A percentile compares a stretch with the other conserved stretches of the same genome.
These are phyloP conservation scores for Arabidopsis suecica DNA, from an alignment of 345 rosid species.

Conservation along the genomic window DNA sequence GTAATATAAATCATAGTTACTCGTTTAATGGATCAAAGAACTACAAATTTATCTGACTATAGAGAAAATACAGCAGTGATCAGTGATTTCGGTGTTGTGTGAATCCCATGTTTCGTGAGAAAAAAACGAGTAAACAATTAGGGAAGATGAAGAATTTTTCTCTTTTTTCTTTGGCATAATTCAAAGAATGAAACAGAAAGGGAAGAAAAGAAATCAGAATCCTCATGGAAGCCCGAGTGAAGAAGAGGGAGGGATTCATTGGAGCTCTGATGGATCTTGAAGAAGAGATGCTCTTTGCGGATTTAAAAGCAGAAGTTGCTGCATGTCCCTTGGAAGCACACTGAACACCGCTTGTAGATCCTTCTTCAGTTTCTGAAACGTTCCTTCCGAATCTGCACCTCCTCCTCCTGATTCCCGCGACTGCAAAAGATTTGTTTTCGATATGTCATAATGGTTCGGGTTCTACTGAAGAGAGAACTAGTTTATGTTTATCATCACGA, in stretches of 20 bases:
- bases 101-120: slow-evolving; percentile 21
- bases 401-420: slow-evolving; percentile 56
- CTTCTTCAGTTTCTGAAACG: slow-evolving; percentile 70
- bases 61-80: slow-evolving; percentile 7
- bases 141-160: slow-evolving; percentile 18
- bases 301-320: slow-evolving; percentile 81
- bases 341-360: slow-evolving; percentile 77
- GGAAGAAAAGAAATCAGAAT: slow-evolving; percentile 12
- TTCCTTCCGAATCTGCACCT: slow-evolving; percentile 49
- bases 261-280: slow-evolving; percentile 47
- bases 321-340: slow-evolving; percentile 85
- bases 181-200: slow-evolving; percentile 36
- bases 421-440: slow-evolving; percentile 46
- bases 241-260: slow-evolving; percentile 22
- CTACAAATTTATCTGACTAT: background rate
- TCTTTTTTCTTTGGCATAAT: background rate
- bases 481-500: background rate
- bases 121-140: slow-evolving; percentile 10
- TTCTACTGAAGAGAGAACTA: slow-evolving; percentile 8
- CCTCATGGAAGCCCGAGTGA: slow-evolving; percentile 12
- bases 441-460: background rate
- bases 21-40: slow-evolving; percentile 7
- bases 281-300: slow-evolving; percentile 84
- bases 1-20: background rate
- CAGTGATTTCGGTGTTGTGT: slow-evolving; percentile 9